phyloP scores from a whole-genome alignment of 2,329 filamentous ascomycete species.

The Ophiocordyceps australis region DNA sequence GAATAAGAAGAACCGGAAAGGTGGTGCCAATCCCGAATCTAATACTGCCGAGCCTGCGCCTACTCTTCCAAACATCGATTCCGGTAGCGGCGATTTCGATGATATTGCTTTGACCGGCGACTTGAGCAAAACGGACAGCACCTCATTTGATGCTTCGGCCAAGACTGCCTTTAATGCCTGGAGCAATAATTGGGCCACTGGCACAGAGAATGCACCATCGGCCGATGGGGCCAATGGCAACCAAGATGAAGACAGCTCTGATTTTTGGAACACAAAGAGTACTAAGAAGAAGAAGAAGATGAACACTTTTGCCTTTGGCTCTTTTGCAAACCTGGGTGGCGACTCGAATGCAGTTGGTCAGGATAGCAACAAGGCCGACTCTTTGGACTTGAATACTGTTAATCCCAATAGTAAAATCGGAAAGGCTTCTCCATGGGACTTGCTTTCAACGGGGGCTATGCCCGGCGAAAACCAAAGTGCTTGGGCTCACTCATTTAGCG shows the following conservation, averaged over 20 bases:
- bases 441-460: too few species aligned
- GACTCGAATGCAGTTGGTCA: too few species aligned
- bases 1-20: constrained; percentile 18
- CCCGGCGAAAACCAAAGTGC: too few species aligned
- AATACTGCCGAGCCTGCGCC: constrained; percentile 6
- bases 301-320: constrained; percentile 7
- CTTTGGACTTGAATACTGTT: too few species aligned
- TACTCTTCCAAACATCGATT: constrained; percentile 13
- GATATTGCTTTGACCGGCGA: constrained; percentile 50
- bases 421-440: too few species aligned
- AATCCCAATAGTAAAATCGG: too few species aligned
- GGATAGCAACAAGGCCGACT: too few species aligned
- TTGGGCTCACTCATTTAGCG: too few species aligned
- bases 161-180: constrained; percentile 35
- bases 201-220: constrained; percentile 8
- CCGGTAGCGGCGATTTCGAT: constrained; percentile 36
- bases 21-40: constrained; percentile 8
- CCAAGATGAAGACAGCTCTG: constrained; percentile 13
- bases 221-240: constrained; percentile 1
- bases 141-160: constrained; percentile 28
- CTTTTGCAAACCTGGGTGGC: too few species aligned
- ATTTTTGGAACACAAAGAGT: constrained; percentile 8
- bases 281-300: constrained; percentile 13
- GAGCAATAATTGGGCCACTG: constrained; percentile 41
- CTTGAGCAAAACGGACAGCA: constrained; percentile 33